Evolutionary conservation across 1,284 basidiomycete species (phyloP), one percentile per base, ranked within the genome.

Genomic region (Flammula alnicola): DNA sequence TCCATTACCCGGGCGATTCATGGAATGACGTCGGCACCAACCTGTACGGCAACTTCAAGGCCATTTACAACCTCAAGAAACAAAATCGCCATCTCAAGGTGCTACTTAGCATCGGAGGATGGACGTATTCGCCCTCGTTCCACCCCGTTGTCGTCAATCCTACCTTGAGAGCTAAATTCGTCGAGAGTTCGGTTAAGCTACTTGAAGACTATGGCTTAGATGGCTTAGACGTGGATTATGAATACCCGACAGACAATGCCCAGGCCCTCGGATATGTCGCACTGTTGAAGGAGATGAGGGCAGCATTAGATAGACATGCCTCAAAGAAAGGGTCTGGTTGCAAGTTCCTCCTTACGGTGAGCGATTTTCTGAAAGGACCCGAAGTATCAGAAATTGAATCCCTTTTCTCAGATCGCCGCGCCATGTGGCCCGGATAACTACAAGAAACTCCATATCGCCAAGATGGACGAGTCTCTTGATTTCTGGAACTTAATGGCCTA

Each of bases 401-500:
- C 17, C 43, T 30, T 16, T 6, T 41, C 23, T 35, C 51, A 93
- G 90, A 88, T 95, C 49, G 93, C 93, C 33, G 93, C 93, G 0
- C 95, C 96, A 1, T 96, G 94, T 68, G 96, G 96, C n/a, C 79
- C 86, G 5, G 81, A 90, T 52, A 85, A 97, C 61, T 93, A 93
- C 70, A 75, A 86, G 65, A 86, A 86, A 55, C 76, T 98, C 5
- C 77, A 85, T 49, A 77, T 94, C 30, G 71, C 67, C 17, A 91
- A 91, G 54, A 98, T 99, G 95, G 90, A 96, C 65, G 77, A 77
- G 52, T 82, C 76, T 52, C 84, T 99, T 20, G 91, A 95, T 61
- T 95, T 97, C 66, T 98, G 95, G 95, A 98, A 98, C 67, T 73
- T 99, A 67, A 99, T 99, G 97, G 85, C 92, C 1, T 91, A 91